Base-by-base conservation (phyloP, 768 basidiomycete species). In the Cystofilobasidium macerans region DNA sequence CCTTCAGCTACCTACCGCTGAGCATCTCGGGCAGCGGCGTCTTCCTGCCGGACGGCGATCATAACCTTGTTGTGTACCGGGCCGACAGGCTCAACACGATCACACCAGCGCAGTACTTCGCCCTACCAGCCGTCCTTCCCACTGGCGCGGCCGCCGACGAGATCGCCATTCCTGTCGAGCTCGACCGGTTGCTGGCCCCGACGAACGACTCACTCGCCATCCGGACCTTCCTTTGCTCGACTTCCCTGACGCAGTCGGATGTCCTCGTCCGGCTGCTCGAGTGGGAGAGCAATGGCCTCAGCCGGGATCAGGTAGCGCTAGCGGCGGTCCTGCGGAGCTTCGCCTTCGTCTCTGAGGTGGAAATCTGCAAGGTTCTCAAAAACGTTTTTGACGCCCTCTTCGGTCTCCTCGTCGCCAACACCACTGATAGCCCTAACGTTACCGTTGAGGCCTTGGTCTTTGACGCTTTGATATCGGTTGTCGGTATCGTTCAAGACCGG, bases 361-460 rank as follows among this genome's bases (percentile, higher is more conserved):
- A 98, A 77, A 90, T 93, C 40, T 87, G 93, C 75, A 93, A 92
- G 75, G 93, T 91, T 75, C 80, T 91, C 24, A 83, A 87, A 30
- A 85, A 89, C 72, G 89, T 93, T 69, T 91, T 98, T 73, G 90
- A 97, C 72, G 84, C 92, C 0, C 83, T 98, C 11, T 97, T 98
- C 74, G 86, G 84, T 20, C 90, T 97, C 69, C 80, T 98, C 57
- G 57, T 57, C 61, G 43, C 43, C 43, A 61, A 67, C 51, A 47
- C 65, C 7, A 40, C 57, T 70, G 84, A 84, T 65, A 75, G 82
- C 8, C 38, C 30, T 1, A 42, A 60, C 43, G 85, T 86, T 26
- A 86, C 90, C 71, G 82, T 94, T 77, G 89, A 95, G 71, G 80
- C 84, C 65, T 79, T 88, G 43, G 88, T 93, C 12, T 95, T 97